Percentiles rank a stretch among this genome's conserved stretches.
Conservation (phyloP, 257 asterid genomes). For the Fraxinus americana region DNA sequence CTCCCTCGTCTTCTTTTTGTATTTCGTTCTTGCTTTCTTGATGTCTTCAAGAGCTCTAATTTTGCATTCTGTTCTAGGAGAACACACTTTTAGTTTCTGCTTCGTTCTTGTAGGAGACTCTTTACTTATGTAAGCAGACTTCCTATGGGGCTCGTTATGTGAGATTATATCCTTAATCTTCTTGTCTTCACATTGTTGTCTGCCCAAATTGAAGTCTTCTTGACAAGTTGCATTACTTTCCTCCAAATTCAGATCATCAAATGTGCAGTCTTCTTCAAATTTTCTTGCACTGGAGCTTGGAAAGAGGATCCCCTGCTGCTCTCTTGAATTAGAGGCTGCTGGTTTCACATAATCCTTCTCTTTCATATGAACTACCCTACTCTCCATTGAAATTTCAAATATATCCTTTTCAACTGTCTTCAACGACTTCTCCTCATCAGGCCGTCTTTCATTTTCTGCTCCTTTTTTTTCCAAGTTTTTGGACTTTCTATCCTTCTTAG, state of each 20-base stretch:
- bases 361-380: too few relatives aligned
- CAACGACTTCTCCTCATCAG: slow-evolving; percentile 11
- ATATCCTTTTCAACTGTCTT: slow-evolving; percentile 32
- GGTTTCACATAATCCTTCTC: too few relatives aligned
- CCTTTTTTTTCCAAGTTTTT: slow-evolving; percentile 24
- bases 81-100: slow-evolving; percentile 36
- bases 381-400: slow-evolving; percentile 26
- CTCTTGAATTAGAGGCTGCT: too few relatives aligned
- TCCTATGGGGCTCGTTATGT: slow-evolving; percentile 28
- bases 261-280: not conserved
- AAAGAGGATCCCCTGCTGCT: not conserved
- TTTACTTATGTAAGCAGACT: slow-evolving; percentile 28
- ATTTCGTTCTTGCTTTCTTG: slow-evolving; percentile 56
- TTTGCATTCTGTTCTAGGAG: slow-evolving; percentile 70
- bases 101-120: slow-evolving; percentile 31
- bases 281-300: slow-evolving; percentile 1
- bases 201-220: slow-evolving; percentile 3
- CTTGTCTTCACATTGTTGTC: slow-evolving; percentile 22
- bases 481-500: slow-evolving; percentile 24
- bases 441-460: slow-evolving; percentile 16
- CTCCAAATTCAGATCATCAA: not conserved
- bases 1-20: slow-evolving; percentile 38
- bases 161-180: slow-evolving; percentile 23
- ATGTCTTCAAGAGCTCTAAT: slow-evolving; percentile 61
- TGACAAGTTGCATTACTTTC: not conserved